Percentiles rank a stretch among this genome's conserved stretches.
Evolutionary conservation across 2,329 filamentous ascomycete genomes (phyloP).

Genomic region (Ophiostoma sp.): DNA sequence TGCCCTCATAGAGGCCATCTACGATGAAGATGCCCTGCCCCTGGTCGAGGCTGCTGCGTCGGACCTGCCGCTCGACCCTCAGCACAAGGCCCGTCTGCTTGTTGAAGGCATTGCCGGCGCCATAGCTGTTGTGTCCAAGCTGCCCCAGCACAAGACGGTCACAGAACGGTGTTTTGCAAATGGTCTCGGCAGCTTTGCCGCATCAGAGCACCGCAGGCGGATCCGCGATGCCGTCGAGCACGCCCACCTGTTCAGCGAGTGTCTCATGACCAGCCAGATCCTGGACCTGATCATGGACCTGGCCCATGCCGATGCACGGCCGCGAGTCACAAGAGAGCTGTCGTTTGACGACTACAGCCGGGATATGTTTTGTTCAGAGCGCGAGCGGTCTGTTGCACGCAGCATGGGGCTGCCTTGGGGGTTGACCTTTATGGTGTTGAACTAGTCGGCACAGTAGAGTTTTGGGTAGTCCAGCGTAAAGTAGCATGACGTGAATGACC

Average conservation of each 20-base stretch:
- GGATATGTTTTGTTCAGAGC: conserved; percentile 32
- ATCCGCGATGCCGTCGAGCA: conserved; percentile 34
- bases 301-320: conserved; percentile 30
- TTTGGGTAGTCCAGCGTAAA: not conserved
- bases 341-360: conserved; percentile 29
- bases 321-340: not conserved
- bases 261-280: conserved; percentile 34
- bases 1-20: conserved; percentile 33
- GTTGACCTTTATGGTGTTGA: conserved; percentile 38
- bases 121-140: conserved; percentile 32
- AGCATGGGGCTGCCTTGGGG: conserved; percentile 38
- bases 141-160: not conserved
- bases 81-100: conserved; percentile 35
- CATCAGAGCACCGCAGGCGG: conserved; percentile 31
- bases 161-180: conserved; percentile 28
- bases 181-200: conserved; percentile 33
- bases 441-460: conserved; percentile 28
- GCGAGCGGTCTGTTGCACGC: conserved; percentile 32
- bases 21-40: conserved; percentile 34
- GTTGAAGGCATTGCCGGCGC: conserved; percentile 37
- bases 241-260: conserved; percentile 33
- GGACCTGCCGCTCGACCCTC: conserved; percentile 33
- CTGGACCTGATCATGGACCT: conserved; percentile 34
- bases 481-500: not conserved
- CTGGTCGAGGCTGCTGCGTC: conserved; percentile 32